phyloP scores from a whole-genome alignment of 2,329 filamentous ascomycete species.

The Cordyceps cateniannulata region DNA sequence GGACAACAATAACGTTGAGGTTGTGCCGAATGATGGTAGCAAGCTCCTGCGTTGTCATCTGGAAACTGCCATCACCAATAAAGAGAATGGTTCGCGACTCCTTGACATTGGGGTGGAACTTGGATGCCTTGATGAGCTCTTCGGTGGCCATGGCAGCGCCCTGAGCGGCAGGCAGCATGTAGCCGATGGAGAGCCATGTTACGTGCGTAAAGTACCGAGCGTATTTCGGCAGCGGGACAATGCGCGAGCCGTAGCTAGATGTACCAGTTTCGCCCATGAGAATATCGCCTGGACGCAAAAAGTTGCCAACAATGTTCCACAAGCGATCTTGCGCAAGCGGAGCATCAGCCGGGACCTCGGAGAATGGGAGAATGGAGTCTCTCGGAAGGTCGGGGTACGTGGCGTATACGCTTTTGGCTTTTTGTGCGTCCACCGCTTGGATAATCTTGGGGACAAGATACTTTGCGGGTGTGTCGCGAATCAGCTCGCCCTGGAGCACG shows the following conservation, averaged over 20 bases:
- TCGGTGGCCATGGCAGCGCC: slow-evolving; percentile 49
- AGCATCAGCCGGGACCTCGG: slow-evolving; percentile 18
- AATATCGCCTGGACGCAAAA: slow-evolving; percentile 47
- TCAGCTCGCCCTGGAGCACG: slow-evolving; percentile 23
- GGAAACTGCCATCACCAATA: slow-evolving; percentile 58
- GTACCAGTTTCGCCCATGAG: slow-evolving; percentile 54
- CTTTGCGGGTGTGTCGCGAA: slow-evolving; percentile 23
- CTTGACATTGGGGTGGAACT: slow-evolving; percentile 15
- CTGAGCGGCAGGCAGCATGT: slow-evolving; percentile 51
- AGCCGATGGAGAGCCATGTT: slow-evolving; percentile 55
- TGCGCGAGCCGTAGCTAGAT: slow-evolving; percentile 45
- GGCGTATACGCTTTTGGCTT: slow-evolving; percentile 18
- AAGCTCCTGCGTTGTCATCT: slow-evolving; percentile 61
- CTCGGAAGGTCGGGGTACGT: slow-evolving; percentile 23
- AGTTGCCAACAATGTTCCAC: slow-evolving; percentile 38
- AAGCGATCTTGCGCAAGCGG: slow-evolving; percentile 42
- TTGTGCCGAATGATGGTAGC: slow-evolving; percentile 53
- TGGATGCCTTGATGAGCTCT: slow-evolving; percentile 29
- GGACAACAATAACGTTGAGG: slow-evolving; percentile 42
- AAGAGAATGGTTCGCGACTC: slow-evolving; percentile 42
- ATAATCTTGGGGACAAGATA: slow-evolving; percentile 19
- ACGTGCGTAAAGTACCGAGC: slow-evolving; percentile 41
- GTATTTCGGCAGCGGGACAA: slow-evolving; percentile 42
- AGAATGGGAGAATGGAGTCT: slow-evolving; percentile 17
- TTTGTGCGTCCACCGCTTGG: slow-evolving; percentile 18